Evolutionary conservation across 2,329 filamentous ascomycete genomes (phyloP), one percentile per base, ranked within the genome.

Genomic region (Xenosphaeropsis pyriputrescens): DNA sequence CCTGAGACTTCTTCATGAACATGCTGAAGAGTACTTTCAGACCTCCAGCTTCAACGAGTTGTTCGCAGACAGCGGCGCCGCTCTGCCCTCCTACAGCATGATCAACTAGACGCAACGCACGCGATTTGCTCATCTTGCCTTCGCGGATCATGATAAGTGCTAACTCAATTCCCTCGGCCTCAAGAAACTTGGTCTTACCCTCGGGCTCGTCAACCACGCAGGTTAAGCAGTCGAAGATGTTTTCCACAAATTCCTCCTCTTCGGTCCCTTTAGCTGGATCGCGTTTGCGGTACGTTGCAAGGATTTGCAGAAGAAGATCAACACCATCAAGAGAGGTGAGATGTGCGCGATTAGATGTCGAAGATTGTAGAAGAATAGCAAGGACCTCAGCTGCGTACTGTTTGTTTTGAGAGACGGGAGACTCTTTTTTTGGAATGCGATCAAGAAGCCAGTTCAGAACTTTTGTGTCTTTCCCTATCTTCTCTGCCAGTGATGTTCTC

Each of bases 191-290:
- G 8, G 61, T 52, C 57, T 95, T 95, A 5, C 88, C 88, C 4
- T 68, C 59, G 0, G 67, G 56, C 41, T 85, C 80, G 48, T 93
- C 83, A 1, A 79, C 81, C 1, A 93, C 61, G 47, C 83, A 93
- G 1, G 84, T 83, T 14, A 96, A 56, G 2, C 79, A 75, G 52
- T 94, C 88, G 55, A 98, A 98, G 1, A 95, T 55, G 47, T 98
- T 94, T 58, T 93, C 85, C 54, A 93, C 83, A 55, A 84, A 95
- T 60, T 98, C 91, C 54, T 94, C 88, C 57, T 96, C 91, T 36
- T 91, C 79, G 22, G 79, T 77, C 41, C 86, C 85, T 52, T 83
- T 89, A 35, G 77, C 72, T 0, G 91, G 91, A 52, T 98, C 88
- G 35, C 78, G 72, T 61, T 81, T 83, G 40, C 91, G 77, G 60